phyloP scores from a whole-genome alignment of 163 green algal genomes.

The Volvox carteri region DNA sequence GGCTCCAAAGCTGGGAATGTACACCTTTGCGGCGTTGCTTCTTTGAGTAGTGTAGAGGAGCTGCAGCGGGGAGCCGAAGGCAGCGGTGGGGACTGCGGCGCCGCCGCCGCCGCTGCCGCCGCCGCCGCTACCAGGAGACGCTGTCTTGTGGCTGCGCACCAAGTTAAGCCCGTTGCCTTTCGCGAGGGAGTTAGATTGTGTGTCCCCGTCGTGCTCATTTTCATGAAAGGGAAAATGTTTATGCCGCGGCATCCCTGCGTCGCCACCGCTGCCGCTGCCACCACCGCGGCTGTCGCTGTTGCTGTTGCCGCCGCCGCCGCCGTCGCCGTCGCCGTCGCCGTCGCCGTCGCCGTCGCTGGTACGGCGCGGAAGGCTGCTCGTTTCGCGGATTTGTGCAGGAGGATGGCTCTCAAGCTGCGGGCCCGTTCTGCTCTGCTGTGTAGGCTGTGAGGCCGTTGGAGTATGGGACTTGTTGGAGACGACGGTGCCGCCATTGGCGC shows the following conservation, averaged over 20 bases:
- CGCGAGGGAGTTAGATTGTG: too few relatives aligned
- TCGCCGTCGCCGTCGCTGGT: background rate
- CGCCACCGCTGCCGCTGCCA: background rate
- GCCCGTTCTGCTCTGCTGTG: too few relatives aligned
- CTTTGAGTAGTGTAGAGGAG: too few relatives aligned
- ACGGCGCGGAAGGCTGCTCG: background rate
- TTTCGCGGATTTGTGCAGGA: background rate
- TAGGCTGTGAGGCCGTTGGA: too few relatives aligned
- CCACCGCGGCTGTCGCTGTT: background rate
- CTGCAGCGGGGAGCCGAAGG: slow-evolving; percentile 35
- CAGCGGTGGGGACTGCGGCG: background rate
- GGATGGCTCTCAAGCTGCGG: too few relatives aligned
- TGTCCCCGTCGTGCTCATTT: background rate
- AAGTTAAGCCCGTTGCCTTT: too few relatives aligned
- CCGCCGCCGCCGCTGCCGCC: background rate
- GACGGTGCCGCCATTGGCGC: too few relatives aligned
- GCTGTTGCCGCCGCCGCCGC: background rate
- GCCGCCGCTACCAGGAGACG: background rate
- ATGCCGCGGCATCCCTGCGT: background rate
- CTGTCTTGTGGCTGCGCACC: too few relatives aligned
- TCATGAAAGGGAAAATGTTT: background rate
- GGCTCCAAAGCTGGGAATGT: background rate
- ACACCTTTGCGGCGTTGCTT: too few relatives aligned
- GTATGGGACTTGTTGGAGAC: too few relatives aligned
- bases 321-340: background rate